Base-by-base conservation (phyloP, 129 eudicot species). In the Glebionis coronaria region DNA sequence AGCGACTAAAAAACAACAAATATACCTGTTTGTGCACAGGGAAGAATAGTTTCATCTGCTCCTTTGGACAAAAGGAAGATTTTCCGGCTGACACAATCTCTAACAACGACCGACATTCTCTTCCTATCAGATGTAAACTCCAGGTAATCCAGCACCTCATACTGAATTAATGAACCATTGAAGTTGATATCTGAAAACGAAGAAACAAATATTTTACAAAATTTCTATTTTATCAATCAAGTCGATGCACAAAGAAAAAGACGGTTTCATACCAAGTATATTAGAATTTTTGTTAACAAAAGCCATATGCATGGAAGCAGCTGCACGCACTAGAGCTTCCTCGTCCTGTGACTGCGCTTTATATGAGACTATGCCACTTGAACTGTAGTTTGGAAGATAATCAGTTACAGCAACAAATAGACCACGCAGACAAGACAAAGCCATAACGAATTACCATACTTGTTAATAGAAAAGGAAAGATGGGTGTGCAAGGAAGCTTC, bases 291-390 rank as follows among this genome's bases (percentile, higher is more conserved):
- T 93, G 65, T 74, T 80, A 51, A 81, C 73, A 68, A 82, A 87
- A 75, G 76, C 78, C 97, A 93, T 86, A 79, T 89, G 81, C 88
- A 93, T 70, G 19, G 78, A 70, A 73, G 99, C 92, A 84, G 99
- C 99, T 66, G 95, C 99, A 74, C 85, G 92, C 69, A 93, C 99
- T 65, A 93, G 87, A 78, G 97, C 99, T 85, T 93, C 99, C 75
- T 93, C 97, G 76, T 93, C 99, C 84, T 93, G 99, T 20, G 99
- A 93, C 71, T 88, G 99, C 4, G 99, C 95, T 85, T 89, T 93
- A 62, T 93, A 89, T 42, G 82, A 76, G 60, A 89, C 69, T 56
- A 62, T 79, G 57, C 99, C 99, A 75, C 67, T 77, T 65, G 91
- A 73, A 69, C 99, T 93, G 82, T 57, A 68, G 28, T 68, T 56